phyloP scores from a whole-genome alignment of 129 eudicot genomes.

The Chrysanthemum lavandulifolium region DNA sequence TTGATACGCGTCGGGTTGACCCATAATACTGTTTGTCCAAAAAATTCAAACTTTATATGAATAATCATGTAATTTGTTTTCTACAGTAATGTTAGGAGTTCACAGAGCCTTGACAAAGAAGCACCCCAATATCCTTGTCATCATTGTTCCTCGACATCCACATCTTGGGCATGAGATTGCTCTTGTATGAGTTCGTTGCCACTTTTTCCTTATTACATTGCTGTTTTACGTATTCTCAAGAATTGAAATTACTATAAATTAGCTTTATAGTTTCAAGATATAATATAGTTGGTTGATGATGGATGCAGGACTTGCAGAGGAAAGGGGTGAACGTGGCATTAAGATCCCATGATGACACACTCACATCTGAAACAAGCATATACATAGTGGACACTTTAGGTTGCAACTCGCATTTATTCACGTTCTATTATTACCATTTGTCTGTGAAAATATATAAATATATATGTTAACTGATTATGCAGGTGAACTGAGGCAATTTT shows the following conservation, averaged over 20 bases:
- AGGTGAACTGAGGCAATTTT: conserved; percentile 77
- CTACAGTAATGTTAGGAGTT: conserved; percentile 72
- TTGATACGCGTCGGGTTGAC: conserved; percentile 15
- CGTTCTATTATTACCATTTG: neutral
- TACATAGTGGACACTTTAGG: conserved; percentile 91
- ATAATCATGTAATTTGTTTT: conserved; percentile 7
- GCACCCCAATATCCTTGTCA: conserved; percentile 56
- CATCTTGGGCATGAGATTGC: conserved; percentile 59
- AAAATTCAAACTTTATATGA: neutral
- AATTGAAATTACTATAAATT: no score
- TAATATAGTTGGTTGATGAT: conserved; percentile 18
- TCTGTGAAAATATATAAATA: neutral
- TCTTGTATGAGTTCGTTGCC: conserved; percentile 47
- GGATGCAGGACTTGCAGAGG: conserved; percentile 59
- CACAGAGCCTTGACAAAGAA: conserved; percentile 57
- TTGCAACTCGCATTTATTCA: conserved; percentile 5
- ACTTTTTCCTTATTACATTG: conserved; percentile 9
- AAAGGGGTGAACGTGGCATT: conserved; percentile 65
- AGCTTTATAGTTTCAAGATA: no score
- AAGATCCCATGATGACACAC: conserved; percentile 58
- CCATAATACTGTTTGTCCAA: neutral
- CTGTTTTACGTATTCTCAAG: neutral
- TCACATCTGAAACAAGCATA: conserved; percentile 56
- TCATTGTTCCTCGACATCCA: conserved; percentile 88
- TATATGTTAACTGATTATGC: conserved; percentile 17